A percentile compares a stretch with the other conserved stretches of the same genome.
Conservation (phyloP, 768 basidiomycete species). For the Strobilomyces echinocephalus region DNA sequence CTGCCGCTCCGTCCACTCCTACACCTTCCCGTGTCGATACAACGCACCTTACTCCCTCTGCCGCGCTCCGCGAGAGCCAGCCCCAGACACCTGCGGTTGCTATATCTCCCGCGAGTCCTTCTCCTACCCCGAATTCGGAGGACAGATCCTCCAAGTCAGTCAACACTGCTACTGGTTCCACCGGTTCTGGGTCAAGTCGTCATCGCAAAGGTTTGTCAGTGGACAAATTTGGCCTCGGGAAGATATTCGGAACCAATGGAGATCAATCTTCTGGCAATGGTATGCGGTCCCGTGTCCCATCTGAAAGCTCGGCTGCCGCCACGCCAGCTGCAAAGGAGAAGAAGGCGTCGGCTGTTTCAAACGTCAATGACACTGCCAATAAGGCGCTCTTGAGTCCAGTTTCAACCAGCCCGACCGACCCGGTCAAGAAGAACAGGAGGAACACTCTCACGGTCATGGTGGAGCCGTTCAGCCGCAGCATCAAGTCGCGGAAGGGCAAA, state of each 20-base stretch:
- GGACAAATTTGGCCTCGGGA: slow-evolving; percentile 75
- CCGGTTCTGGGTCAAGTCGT: slow-evolving; percentile 43
- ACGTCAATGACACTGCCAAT: slow-evolving; percentile 21
- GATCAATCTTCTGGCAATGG: slow-evolving; percentile 33
- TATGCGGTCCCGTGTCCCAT: slow-evolving; percentile 39
- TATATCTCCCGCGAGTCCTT: slow-evolving; percentile 42
- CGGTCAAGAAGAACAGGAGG: slow-evolving; percentile 58
- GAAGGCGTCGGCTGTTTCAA: slow-evolving; percentile 4
- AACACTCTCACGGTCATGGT: slow-evolving; percentile 89
- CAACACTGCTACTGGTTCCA: slow-evolving; percentile 28
- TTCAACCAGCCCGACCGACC: slow-evolving; percentile 23
- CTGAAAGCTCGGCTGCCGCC: slow-evolving; percentile 34
- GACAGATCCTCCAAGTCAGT: slow-evolving; percentile 29
- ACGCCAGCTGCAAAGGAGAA: slow-evolving; percentile 19
- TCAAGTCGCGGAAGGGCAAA: slow-evolving; percentile 35
- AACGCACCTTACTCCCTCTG: slow-evolving; percentile 18
- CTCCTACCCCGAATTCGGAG: slow-evolving; percentile 27
- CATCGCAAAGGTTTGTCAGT: slow-evolving; percentile 68
- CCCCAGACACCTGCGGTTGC: slow-evolving; percentile 30
- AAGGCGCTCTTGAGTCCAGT: slow-evolving; percentile 36
- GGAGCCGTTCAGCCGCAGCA: slow-evolving; percentile 59
- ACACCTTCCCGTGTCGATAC: slow-evolving; percentile 19
- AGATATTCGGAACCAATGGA: slow-evolving; percentile 54
- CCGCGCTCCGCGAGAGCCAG: slow-evolving; percentile 26
- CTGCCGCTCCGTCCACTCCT: slow-evolving; percentile 23